phyloP scores from a whole-genome alignment of 176 grass and related monocot species.

The Microstegium vimineum region DNA sequence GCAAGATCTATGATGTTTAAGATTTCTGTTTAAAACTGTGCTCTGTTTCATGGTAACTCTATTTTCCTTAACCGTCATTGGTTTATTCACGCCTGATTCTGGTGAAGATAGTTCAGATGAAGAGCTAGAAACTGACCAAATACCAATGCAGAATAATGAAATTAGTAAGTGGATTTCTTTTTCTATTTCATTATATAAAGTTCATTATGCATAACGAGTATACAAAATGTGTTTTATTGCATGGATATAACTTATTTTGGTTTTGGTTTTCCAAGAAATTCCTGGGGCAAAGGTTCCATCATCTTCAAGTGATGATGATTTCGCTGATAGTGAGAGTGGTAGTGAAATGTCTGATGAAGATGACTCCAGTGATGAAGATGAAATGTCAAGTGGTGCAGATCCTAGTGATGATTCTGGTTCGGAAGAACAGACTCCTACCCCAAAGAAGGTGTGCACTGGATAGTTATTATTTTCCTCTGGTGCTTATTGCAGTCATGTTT shows the following conservation, averaged over 20 bases:
- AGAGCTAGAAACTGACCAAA: slow-evolving; percentile 3
- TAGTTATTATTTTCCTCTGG: not conserved
- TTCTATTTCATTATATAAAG: not conserved
- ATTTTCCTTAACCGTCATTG: slow-evolving; percentile 16
- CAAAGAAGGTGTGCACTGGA: slow-evolving; percentile 39
- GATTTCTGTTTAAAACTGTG: not conserved
- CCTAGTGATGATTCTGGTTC: not conserved
- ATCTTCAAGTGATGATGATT: slow-evolving; percentile 7
- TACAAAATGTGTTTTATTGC: not conserved
- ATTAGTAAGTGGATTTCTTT: slow-evolving; percentile 12
- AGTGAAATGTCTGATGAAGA: slow-evolving; percentile 20
- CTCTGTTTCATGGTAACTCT: not conserved
- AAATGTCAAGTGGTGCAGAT: not conserved
- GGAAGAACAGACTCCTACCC: slow-evolving; percentile 49
- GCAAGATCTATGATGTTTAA: too few relatives aligned
- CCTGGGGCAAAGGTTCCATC: slow-evolving; percentile 19
- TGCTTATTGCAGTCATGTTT: slow-evolving; percentile 6
- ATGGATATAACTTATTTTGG: not conserved
- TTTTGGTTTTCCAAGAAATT: slow-evolving; percentile 9
- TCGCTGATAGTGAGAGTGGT: slow-evolving; percentile 32
- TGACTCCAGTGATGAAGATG: slow-evolving; percentile 34
- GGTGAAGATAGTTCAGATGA: slow-evolving; percentile 26
- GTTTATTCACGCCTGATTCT: slow-evolving; percentile 1
- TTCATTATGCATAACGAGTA: not conserved
- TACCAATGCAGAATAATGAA: not conserved